Evolutionary conservation across 176 grass and related monocot species (phyloP), one percentile per base, ranked within the genome.

Genomic region (Musa troglodytarum): DNA sequence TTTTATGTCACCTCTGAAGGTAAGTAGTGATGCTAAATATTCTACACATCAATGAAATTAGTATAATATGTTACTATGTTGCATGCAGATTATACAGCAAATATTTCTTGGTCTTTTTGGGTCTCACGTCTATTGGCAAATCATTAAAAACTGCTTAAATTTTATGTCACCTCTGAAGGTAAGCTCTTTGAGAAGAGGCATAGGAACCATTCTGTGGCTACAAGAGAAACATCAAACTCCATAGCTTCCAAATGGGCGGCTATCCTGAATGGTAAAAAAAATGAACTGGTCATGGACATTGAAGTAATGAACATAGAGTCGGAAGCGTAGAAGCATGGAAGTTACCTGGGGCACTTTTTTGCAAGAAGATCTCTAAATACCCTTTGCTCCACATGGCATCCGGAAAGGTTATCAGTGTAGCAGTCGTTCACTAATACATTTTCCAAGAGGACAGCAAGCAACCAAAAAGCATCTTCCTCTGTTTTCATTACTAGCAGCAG

Each of bases 191-290:
- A 93, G 23, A 94, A 99, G 75, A 99, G 88, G 19, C 90, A 99
- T 63, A 99, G 80, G 70, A 99, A 99, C 95, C 95, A 99, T 87
- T 99, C 95, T 17, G 95, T 99, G 62, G 95, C 88, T 59, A 99
- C 95, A 82, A 99, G 88, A 24, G 95, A 89, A 73, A 93, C 95
- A 84, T 99, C 95, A 84, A 99, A 99, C 8, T 82, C 86, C 82
- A 99, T 88, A 72, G 84, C 73, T 87, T 91, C 90, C 78, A 98
- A 82, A 83, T 94, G 95, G 76, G 75, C 72, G 57, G 95, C 90
- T 71, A 92, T 91, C 59, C 95, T 99, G 81, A n/a, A 87, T 49
- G 59, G 71, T 86, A 23, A 54, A 58, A 3, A 68, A 28, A 78
- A 57, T 54, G 21, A n/a, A 13, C 25, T 21, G 53, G 23, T 25